Evolutionary conservation across 257 asterid genomes (phyloP).

Genomic region (Ehretia macrophylla): DNA sequence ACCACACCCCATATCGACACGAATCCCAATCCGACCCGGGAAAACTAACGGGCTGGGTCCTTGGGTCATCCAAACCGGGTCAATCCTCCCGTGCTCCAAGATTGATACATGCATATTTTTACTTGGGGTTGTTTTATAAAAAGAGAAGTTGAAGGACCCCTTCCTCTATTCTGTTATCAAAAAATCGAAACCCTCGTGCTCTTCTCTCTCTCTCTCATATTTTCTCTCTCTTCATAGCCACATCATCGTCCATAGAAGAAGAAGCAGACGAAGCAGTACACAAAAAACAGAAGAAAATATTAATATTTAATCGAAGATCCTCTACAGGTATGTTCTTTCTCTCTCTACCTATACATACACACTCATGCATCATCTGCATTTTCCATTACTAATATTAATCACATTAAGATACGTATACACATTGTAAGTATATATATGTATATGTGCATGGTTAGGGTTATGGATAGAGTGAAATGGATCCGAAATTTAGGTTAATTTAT

Average conservation of each 20-base stretch:
- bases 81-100: not conserved
- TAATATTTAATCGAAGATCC: conserved; percentile 7
- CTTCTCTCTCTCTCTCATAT: conserved; percentile 18
- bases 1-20: too few relatives aligned
- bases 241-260: conserved; percentile 3
- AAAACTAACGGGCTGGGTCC: too few relatives aligned
- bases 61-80: conserved; percentile 9
- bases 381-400: not conserved
- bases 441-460: conserved; percentile 13
- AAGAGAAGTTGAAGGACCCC: not conserved
- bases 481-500: not conserved
- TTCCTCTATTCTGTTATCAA: conserved; percentile 11
- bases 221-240: conserved; percentile 16
- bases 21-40: too few relatives aligned
- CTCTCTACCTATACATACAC: not conserved
- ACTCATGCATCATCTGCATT: conserved; percentile 6
- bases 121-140: not conserved
- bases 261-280: not conserved
- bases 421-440: conserved; percentile 6
- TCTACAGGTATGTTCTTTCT: conserved; percentile 6
- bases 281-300: not conserved
- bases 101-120: too few relatives aligned
- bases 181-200: conserved; percentile 59
- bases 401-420: not conserved
- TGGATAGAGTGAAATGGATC: conserved; percentile 12